Evolutionary conservation across 495 filamentous ascomycete species (phyloP).

Genomic region (Penicillium robsamsonii): DNA sequence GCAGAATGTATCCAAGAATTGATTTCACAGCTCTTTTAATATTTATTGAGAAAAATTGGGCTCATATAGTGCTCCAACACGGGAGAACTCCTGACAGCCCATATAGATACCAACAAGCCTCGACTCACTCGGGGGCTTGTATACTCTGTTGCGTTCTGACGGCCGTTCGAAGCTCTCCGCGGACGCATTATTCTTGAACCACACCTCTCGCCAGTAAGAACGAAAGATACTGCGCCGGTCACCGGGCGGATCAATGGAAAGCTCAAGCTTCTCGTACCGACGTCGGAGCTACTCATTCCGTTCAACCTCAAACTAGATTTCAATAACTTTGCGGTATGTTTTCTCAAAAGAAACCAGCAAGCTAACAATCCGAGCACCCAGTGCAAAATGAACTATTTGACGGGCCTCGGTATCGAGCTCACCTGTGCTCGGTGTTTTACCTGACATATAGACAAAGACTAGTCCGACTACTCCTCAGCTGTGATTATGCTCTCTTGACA

Average conservation of each 20-base stretch:
- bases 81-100: neutral
- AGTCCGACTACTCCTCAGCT: neutral
- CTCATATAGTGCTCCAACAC: neutral
- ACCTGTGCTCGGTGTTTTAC: neutral
- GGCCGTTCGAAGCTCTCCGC: neutral
- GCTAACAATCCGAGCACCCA: neutral
- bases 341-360: neutral
- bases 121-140: neutral
- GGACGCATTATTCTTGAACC: neutral
- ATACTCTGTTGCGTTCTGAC: neutral
- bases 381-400: neutral
- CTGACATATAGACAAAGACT: neutral
- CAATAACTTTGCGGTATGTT: neutral
- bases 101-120: neutral
- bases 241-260: neutral
- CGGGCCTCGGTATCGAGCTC: neutral
- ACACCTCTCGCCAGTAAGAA: neutral
- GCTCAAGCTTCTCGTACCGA: neutral
- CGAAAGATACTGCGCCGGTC: neutral
- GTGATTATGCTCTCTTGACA: neutral
- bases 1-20: too few relatives aligned
- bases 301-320: neutral
- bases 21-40: neutral
- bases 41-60: neutral
- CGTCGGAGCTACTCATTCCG: neutral